Evolutionary conservation across 345 rosid genomes (phyloP).

Genomic region (Microthlaspi erraticum): DNA sequence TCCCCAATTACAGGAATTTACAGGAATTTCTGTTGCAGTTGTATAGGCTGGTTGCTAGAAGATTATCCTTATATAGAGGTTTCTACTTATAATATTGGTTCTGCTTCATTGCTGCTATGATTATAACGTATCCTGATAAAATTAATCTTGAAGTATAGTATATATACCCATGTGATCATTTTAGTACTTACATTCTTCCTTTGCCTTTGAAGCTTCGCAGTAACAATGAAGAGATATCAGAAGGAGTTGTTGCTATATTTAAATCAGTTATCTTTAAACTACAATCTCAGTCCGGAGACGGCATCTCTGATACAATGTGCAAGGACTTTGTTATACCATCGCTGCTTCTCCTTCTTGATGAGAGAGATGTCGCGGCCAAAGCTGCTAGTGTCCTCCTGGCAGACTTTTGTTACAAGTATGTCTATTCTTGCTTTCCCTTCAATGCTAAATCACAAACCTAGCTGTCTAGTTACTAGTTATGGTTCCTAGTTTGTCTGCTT

Average conservation of each 20-base stretch:
- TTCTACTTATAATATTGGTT: constrained; percentile 7
- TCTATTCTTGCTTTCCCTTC: constrained; percentile 33
- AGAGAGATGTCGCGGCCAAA: constrained; percentile 83
- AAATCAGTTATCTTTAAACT: constrained; percentile 63
- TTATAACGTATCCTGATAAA: constrained; percentile 14
- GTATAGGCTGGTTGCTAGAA: neutral
- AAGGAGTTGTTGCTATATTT: constrained; percentile 65
- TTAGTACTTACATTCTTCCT: constrained; percentile 33
- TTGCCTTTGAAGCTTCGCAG: constrained; percentile 63
- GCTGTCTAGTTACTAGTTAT: neutral
- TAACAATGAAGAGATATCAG: constrained; percentile 72
- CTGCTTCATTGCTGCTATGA: constrained; percentile 20
- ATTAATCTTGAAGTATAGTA: neutral
- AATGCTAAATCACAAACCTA: neutral
- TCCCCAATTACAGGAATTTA: constrained; percentile 8
- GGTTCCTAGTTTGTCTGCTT: neutral
- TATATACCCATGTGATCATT: constrained; percentile 14
- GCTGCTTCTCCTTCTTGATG: constrained; percentile 82
- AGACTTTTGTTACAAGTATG: constrained; percentile 76
- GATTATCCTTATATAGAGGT: constrained; percentile 1
- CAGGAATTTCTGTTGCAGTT: constrained; percentile 18
- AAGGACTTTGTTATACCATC: constrained; percentile 59
- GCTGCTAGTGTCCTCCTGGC: constrained; percentile 73
- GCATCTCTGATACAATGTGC: constrained; percentile 53
- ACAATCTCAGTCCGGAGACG: constrained; percentile 54